These are phyloP conservation scores for Spathaspora gorwiae DNA, from an alignment of 805 yeast species.

Conservation along the genomic window DNA sequence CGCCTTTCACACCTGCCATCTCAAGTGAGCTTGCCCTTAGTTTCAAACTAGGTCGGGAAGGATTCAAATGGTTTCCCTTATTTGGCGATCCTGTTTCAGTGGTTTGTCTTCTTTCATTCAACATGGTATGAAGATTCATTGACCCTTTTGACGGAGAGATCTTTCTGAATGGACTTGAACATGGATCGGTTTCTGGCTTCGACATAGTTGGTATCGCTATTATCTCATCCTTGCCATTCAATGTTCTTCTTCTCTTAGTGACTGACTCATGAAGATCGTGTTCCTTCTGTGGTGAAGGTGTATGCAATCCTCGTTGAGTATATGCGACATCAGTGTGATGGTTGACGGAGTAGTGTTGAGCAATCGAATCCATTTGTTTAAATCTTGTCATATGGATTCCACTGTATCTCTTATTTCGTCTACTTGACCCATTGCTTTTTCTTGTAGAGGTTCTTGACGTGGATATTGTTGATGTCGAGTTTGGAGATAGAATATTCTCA, in stretches of 20 bases:
- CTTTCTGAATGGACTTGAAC: constrained; percentile 17
- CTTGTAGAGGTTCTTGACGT: background rate
- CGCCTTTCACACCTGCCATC: constrained; percentile 28
- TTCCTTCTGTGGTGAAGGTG: background rate
- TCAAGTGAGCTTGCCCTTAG: constrained; percentile 27
- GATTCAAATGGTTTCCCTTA: constrained; percentile 7
- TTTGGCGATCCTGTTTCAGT: constrained; percentile 12
- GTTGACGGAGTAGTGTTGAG: constrained; percentile 42
- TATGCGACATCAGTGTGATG: background rate
- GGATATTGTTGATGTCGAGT: background rate
- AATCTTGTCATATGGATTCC: constrained; percentile 32
- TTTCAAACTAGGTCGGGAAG: constrained; percentile 5
- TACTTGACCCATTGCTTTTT: background rate
- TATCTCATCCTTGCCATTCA: constrained; percentile 39
- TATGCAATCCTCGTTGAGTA: background rate
- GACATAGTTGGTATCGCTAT: constrained; percentile 1
- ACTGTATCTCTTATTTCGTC: constrained; percentile 24
- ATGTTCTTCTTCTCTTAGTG: constrained; percentile 34
- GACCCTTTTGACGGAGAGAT: constrained; percentile 41
- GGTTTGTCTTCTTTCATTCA: constrained; percentile 12
- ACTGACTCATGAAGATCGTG: constrained; percentile 5
- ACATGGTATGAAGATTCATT: constrained; percentile 29
- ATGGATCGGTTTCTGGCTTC: constrained; percentile 1
- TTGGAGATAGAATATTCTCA: constrained; percentile 1
- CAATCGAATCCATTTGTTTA: constrained; percentile 46